Base-by-base conservation (phyloP, 192 early-diverging fungal species). In the Pilaira anomala region DNA sequence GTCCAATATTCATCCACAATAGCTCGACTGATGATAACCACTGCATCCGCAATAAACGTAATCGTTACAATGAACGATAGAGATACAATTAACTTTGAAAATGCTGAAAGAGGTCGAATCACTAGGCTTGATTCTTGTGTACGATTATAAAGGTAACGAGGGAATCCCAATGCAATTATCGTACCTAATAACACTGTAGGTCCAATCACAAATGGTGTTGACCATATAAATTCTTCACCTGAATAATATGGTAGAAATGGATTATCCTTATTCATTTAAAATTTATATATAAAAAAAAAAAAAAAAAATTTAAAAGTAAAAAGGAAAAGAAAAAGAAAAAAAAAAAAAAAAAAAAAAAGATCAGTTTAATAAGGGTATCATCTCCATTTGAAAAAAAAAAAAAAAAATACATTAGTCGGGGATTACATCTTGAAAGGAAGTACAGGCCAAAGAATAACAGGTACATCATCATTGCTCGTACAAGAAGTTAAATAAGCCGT, bases 1-100 rank as follows among this genome's bases (percentile, higher is more conserved):
- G 75, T 74, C 76, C 76, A 78, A 39, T 66, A 19, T n/a, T 67
- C 48, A 21, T 76, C 74, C 7, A 75, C 29, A 13, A 83, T 66
- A 1, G 76, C 74, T 13, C 74, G 76, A 18, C 65, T 1, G 9
- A 74, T 68, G 21, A 79, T 64, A 25, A 76, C 60, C 3, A 33
- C 60, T 6, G 77, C 60, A 49, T 68, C 76, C 7, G 48, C 67
- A 0, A 83, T n/a, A 66, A 68, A 77, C 24, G 67, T 70, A 36
- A 63, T 13, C 2, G 61, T 46, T 18, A 83, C 60, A 7, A 74
- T 9, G 11, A 74, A 39, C 16, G 62, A 66, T 21, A 79, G 30
- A 2, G 28, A 18, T 2, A 74, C 28, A 28, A 83, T 69, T 28
- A 63, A 33, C 33, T 59, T 58, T 19, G 65, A 48, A 12, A 83